Evolutionary conservation across 257 asterid species (phyloP).

Genomic region (Misopates orontium): DNA sequence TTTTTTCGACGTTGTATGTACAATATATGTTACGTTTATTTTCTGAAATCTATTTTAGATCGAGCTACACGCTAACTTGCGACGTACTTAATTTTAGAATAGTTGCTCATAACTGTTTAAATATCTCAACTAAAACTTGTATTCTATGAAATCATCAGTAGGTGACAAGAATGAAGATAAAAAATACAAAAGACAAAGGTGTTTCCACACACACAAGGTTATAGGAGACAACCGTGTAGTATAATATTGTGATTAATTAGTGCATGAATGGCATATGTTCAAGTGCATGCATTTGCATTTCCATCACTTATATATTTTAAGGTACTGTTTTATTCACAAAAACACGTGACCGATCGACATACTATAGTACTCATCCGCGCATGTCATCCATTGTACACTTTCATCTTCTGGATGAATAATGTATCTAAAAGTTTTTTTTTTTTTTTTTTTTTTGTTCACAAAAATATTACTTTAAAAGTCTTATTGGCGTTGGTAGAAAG

Average conservation of each 20-base stretch:
- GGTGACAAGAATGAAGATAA: slow-evolving; percentile 12
- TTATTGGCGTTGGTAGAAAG: no score
- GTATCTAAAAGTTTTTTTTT: no score
- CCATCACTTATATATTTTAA: neutral
- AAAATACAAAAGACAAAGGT: slow-evolving; percentile 9
- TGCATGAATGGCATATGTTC: neutral
- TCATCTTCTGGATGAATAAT: neutral
- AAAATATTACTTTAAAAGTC: neutral
- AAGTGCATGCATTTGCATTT: slow-evolving; percentile 9
- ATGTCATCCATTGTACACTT: neutral
- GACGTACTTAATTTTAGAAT: no score
- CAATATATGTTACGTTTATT: no score
- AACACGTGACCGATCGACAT: slow-evolving; percentile 13
- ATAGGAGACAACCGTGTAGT: slow-evolving; percentile 9
- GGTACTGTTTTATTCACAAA: neutral
- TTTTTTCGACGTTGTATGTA: no score
- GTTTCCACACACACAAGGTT: neutral
- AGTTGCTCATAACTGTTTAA: no score
- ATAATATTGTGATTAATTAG: neutral
- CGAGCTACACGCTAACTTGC: no score
- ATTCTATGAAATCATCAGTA: neutral
- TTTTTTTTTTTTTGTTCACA: no score
- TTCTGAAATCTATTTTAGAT: no score
- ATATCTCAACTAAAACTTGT: neutral
- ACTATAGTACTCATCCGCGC: no score